Base-by-base conservation (phyloP, 805 yeast genomes). In the Yarrowia bubula region DNA sequence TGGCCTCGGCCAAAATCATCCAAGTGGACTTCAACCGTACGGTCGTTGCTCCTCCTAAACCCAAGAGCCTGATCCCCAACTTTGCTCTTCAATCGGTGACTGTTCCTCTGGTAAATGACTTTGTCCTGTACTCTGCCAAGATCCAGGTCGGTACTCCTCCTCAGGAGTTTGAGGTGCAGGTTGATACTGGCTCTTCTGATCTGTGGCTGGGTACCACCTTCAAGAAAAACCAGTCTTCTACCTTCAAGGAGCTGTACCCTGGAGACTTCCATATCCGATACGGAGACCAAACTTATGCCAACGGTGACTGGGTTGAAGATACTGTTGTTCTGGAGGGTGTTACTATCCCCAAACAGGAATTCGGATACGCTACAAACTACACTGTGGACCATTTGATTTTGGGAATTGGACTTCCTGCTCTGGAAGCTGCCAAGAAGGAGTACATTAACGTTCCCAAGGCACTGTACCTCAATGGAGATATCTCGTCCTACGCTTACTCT, bases 151-250 rank as follows among this genome's bases (percentile, higher is more conserved):
- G 95, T 3, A 82, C 90, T 0, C 81, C 86, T 2, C 71, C 77
- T 0, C 87, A 86, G 70, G 72, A 77, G 9, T 76, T 87, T 4
- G 77, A 76, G 4, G 83, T 86, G 7, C 73, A 85, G 46, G 71
- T 87, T 13, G 92, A 87, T 70, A 87, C 91, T 1, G 92, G 92
- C 1, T 86, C 90, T 0, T 81, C 89, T 0, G 92, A 87, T 71
- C 73, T 86, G 47, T 86, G 89, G 88, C 82, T 86, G 32, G 76
- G 66, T 37, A 65, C 66, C 9, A 4, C 42, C 5, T 22, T 22
- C 28, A 22, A 22, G 28, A 22, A 22, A 22, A 22, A 22, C 28
- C 28, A 22, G 28, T 22, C 28, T 22, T 22, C 28, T 5, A 22
- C 28, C 28, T 22, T 22, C 6, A 4, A 15, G 1, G 61, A 55